Base-by-base conservation (phyloP, 129 eudicot species). In the Ambrosia artemisiifolia region DNA sequence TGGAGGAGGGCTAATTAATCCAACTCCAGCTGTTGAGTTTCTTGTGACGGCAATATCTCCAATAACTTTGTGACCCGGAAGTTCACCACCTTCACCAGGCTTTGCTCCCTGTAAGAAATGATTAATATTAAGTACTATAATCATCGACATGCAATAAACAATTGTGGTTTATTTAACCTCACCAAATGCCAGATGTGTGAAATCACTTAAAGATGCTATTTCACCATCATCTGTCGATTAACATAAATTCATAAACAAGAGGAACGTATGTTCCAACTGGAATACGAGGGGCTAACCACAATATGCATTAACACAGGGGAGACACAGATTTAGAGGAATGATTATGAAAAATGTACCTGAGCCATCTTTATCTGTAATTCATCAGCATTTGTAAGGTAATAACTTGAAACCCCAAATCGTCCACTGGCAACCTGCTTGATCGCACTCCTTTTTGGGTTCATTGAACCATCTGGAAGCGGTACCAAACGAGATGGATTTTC, bases 41-140 rank as follows among this genome's bases (percentile, higher is more conserved):
- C 99, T 80, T 19, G 99, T 95, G 65, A 86, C 54, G 19, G 99
- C 99, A 73, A 95, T 95, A 80, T 95, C 99, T 44, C 97, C 99
- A 40, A 90, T 86, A 70, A 95, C 99, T 79, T 95, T 95, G 48
- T 95, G 99, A 16, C 99, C 99, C 3, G 99, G 99, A 67, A 95
- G 97, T 78, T 95, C 99, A 74, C 99, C 99, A 24, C 99, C 99
- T 95, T 95, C 99, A 10, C 99, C 99, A 7, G 99, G 99, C 83
- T 95, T 95, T 63, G 99, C 99, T 77, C 99, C 99, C 99, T 93
- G 84, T 51, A 70, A 67, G 51, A 72, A 40, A 42, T 33, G 57
- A 38, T 57, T 33, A 13, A 65, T 38, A 53, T 95, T 69, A 43
- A 82, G 66, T 46, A 61, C 72, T 7, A 16, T 11, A 30, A 6